These are phyloP conservation scores for Ramalina peruviana DNA, from an alignment of 495 filamentous ascomycete species.

Conservation along the genomic window DNA sequence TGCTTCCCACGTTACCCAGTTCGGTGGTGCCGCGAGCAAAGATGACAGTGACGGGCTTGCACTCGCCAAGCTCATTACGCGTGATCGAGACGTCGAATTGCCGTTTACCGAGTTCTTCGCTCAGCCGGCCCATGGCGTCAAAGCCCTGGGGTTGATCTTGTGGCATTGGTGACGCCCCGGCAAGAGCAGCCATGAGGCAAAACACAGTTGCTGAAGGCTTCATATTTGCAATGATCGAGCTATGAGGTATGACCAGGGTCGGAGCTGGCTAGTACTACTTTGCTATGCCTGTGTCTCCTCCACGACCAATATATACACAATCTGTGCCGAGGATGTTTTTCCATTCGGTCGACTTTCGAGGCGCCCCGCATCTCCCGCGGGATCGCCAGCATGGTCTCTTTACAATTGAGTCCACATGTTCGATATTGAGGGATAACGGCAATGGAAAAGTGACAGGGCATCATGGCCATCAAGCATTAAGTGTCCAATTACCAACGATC, in stretches of 20 bases:
- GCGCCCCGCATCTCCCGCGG: no score
- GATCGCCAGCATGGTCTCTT: no score
- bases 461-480: not conserved
- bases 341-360: no score
- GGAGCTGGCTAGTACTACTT: no score
- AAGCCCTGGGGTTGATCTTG: constrained; percentile 1
- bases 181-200: constrained; percentile 18
- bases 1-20: constrained; percentile 37
- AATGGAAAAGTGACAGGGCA: no score
- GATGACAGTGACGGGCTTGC: constrained; percentile 27
- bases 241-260: no score
- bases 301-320: no score
- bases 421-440: no score
- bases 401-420: no score
- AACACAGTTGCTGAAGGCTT: constrained; percentile 6
- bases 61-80: constrained; percentile 23
- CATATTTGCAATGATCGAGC: no score
- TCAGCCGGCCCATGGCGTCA: constrained; percentile 2
- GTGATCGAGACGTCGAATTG: constrained; percentile 10
- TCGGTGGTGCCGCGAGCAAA: constrained; percentile 30
- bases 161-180: constrained; percentile 2
- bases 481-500: not conserved
- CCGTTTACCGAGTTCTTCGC: constrained; percentile 1
- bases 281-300: no score
- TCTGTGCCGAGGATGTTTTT: no score